Evolutionary conservation across 495 filamentous ascomycete genomes (phyloP).

Genomic region (Penicillium herquei): DNA sequence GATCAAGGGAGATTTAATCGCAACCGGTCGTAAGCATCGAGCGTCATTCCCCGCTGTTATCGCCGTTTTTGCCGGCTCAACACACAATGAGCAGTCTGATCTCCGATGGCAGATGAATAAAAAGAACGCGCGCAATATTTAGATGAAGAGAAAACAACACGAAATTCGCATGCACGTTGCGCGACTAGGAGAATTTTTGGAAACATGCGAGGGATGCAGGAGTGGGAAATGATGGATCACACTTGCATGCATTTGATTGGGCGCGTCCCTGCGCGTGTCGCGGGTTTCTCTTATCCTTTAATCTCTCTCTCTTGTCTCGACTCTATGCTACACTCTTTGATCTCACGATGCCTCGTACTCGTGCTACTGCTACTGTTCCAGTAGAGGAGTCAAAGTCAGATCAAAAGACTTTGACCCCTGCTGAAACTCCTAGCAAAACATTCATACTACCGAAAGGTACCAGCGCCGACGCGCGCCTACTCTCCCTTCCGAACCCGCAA

Average conservation of each 20-base stretch:
- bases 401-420: conserved; percentile 14
- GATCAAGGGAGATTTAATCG: conserved; percentile 1
- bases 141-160: not conserved
- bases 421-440: conserved; percentile 56
- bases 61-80: conserved; percentile 18
- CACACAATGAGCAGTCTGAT: conserved; percentile 2
- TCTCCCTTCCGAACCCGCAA: conserved; percentile 78
- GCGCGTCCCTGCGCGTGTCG: conserved; percentile 33
- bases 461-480: conserved; percentile 62
- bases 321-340: not conserved
- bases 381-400: conserved; percentile 13
- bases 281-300: conserved; percentile 18
- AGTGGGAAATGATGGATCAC: conserved; percentile 24
- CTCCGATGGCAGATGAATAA: not conserved
- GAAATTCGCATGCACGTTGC: not conserved
- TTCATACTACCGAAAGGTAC: conserved; percentile 76
- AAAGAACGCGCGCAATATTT: not conserved
- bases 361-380: conserved; percentile 31
- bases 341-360: conserved; percentile 26
- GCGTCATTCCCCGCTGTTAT: conserved; percentile 21
- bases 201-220: conserved; percentile 4
- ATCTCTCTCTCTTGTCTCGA: conserved; percentile 1
- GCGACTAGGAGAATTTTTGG: not conserved
- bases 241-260: conserved; percentile 27
- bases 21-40: conserved; percentile 7